Evolutionary conservation across 2,329 filamentous ascomycete species (phyloP), one percentile per base, ranked within the genome.

Genomic region (Exophiala sp.): DNA sequence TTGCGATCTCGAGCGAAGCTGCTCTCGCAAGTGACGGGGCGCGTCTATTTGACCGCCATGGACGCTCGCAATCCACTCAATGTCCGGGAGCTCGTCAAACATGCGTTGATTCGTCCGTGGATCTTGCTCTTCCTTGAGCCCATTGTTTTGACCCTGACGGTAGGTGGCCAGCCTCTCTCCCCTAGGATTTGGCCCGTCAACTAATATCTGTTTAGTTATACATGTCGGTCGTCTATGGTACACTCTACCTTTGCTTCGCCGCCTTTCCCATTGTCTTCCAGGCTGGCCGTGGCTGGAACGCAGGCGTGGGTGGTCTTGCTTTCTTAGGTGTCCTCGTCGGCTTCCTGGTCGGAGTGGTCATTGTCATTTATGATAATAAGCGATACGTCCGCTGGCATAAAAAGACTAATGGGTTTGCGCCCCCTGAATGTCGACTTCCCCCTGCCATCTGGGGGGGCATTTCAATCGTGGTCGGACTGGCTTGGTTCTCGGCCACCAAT

Each of bases 401-500:
- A 6, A n/a, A 35, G 24, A 27, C 24, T n/a, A 67, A 71, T 14
- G 81, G 81, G 2, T 76, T 80, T 49, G 79, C 79, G 7, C 74
- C 80, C 14, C 80, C 81, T 0, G 80, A 83, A 66, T 75, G 80
- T 9, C 75, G 84, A 14, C 71, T 88, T 2, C 77, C 79, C 0
- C 74, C 78, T 6, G 76, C 75, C 44, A 75, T 85, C 55, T 52
- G 74, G 2, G 73, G 82, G 9, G 78, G 77, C 14, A 63, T 85
- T n/a, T 68, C 75, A 2, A 68, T 87, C 2, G 83, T 83, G 1
- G 63, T 81, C 14, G 79, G 81, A 3, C 70, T 85, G 8, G 83
- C 85, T 70, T 79, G 78, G 72, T 83, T 84, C 58, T 81, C 80
- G 1, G 85, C 81, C 82, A 84, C 81, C 0, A 80, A 79, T 52